Percentiles rank a stretch among this genome's conserved stretches.
Evolutionary conservation across 2,329 filamentous ascomycete species (phyloP).

Genomic region (Epichloe glyceriae): DNA sequence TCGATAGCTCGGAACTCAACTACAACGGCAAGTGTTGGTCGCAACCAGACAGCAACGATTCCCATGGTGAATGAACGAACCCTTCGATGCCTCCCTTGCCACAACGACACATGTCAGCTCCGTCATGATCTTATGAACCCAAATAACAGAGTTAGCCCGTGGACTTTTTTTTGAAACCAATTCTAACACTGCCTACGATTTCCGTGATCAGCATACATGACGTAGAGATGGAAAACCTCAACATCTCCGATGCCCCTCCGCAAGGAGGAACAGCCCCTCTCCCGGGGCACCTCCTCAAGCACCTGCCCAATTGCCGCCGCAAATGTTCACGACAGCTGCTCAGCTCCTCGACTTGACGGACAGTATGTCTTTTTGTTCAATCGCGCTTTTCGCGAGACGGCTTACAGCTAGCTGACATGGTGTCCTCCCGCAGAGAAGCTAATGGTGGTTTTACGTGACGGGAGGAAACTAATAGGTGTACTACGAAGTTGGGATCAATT

Average conservation of each 20-base stretch:
- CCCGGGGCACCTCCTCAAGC: slow-evolving; percentile 24
- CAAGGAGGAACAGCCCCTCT: slow-evolving; percentile 21
- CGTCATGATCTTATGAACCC: not conserved
- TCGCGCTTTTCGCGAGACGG: not conserved
- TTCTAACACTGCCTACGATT: slow-evolving; percentile 3
- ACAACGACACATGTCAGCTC: not conserved
- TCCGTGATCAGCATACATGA: slow-evolving; percentile 10
- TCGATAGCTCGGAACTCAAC: slow-evolving; percentile 2
- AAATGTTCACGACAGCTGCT: slow-evolving; percentile 97
- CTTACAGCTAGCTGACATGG: slow-evolving; percentile 14
- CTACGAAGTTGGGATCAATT: slow-evolving; percentile 96
- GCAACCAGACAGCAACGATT: not conserved
- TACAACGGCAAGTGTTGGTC: not conserved
- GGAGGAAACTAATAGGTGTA: slow-evolving; percentile 85
- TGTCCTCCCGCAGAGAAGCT: slow-evolving; percentile 65
- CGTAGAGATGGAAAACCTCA: slow-evolving; percentile 39
- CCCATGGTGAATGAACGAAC: not conserved
- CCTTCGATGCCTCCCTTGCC: not conserved
- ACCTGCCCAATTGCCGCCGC: slow-evolving; percentile 60
- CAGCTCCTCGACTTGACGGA: slow-evolving; percentile 93
- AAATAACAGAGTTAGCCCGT: not conserved
- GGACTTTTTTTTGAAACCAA: not conserved
- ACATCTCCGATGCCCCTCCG: slow-evolving; percentile 34
- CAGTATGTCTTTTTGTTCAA: slow-evolving; percentile 48
- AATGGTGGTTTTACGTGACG: slow-evolving; percentile 80